Conservation (phyloP, 2,329 filamentous ascomycete genomes). For the Diaporthe ilicicola region DNA sequence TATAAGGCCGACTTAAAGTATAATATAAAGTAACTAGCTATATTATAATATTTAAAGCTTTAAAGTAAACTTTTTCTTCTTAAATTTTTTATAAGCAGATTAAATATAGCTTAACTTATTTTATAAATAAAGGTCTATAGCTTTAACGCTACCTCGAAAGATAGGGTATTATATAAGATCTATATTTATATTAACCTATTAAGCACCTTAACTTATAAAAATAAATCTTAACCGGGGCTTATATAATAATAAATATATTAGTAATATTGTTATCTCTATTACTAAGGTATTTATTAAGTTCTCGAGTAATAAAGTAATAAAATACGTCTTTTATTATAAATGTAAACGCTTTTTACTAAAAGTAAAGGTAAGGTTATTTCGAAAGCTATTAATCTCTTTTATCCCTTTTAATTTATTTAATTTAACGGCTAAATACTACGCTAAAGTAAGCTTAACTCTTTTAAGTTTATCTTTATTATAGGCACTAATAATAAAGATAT, state of each 20-base stretch:
- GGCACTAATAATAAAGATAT: not conserved
- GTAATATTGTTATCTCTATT: not conserved
- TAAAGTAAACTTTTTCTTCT: not conserved
- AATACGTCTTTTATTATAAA: not conserved
- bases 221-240: slow-evolving; percentile 16
- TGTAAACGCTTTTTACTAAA: not conserved
- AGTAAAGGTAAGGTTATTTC: not conserved
- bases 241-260: not conserved
- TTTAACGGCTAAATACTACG: not conserved
- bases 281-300: not conserved
- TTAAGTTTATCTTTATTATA: not conserved
- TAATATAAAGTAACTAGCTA: slow-evolving; percentile 43
- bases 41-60: slow-evolving; percentile 25
- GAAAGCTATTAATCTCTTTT: not conserved
- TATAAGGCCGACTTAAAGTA: slow-evolving; percentile 48
- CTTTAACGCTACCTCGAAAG: slow-evolving; percentile 16
- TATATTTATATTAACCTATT: slow-evolving; percentile 36
- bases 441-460: not conserved
- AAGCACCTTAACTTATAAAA: slow-evolving; percentile 34
- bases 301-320: not conserved
- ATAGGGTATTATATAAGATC: slow-evolving; percentile 28
- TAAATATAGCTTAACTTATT: slow-evolving; percentile 9
- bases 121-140: not conserved
- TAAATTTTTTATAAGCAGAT: slow-evolving; percentile 12
- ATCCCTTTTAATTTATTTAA: not conserved